Base-by-base conservation (phyloP, 108 stramenopile species). In the Conticribra weissflogii region DNA sequence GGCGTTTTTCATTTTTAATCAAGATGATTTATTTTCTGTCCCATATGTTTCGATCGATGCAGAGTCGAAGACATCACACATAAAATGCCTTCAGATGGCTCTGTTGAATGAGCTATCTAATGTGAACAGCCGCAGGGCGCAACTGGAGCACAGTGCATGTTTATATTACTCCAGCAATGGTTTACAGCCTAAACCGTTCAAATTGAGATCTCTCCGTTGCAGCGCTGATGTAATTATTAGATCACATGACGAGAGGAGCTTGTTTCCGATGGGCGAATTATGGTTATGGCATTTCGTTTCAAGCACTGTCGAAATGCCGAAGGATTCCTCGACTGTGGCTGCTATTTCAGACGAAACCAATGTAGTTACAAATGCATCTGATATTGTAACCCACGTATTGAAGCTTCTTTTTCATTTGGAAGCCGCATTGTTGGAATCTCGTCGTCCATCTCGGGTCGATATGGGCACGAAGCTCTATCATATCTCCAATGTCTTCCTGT, bases 281-380 rank as follows among this genome's bases (percentile, higher is more conserved):
- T 95, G 94, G 94, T n/a, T 89, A 19, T 95, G 89, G 94, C 79
- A 95, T 41, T 71, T 81, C 21, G 18, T 81, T 46, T 81, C 80
- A 25, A 81, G 80, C 41, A 66, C 80, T 17, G 51, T 59, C 27
- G 51, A 32, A 51, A 36, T 52, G 45, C 45, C 63, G 24, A 18
- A 14, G 23, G 59, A 41, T 41, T 5, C 31, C n/a, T 25, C 28
- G 24, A 24, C 59, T 21, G 15, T 34, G 7, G 31, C 19, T 46
- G 24, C 17, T n/a, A 5, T 58, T 17, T 17, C 48, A 25, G 59
- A 54, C 16, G 54, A 74, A 14, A 75, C 50, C 48, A 45, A 55
- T 57, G 76, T 71, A 18, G 54, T 60, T n/a, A 52, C 52, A 30
- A 77, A 85, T 33, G 71, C 80, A 19, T 3, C 66, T 18, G 36